Evolutionary conservation across 768 basidiomycete genomes (phyloP), one percentile per base, ranked within the genome.

Genomic region (Naganishia kalamii): DNA sequence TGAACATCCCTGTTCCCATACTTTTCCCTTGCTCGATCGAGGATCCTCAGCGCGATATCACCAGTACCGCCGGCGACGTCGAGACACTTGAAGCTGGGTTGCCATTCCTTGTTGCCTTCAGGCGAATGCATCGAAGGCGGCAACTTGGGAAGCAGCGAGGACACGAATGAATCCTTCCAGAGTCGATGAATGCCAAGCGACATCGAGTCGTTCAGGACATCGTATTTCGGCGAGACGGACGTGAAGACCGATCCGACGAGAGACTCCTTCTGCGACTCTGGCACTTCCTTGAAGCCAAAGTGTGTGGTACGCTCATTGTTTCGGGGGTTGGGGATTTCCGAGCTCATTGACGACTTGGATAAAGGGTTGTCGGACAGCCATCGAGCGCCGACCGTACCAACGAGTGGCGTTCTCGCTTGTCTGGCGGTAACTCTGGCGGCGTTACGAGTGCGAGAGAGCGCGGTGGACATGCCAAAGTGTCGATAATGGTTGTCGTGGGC

Each of bases 121-220:
- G 65, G 64, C 32, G 71, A 69, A 50, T 77, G 76, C 35, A 68
- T 63, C 2, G 75, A 75, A 3, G 76, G 70, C 1, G 76, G 73
- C n/a, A 77, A 60, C 41, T 90, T 90, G 3, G 90, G 92, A 69
- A 84, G 83, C 66, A 97, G 78, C 0, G 82, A 79, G 1, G 85
- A 83, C 29, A 97, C 86, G 74, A 90, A 89, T 19, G 86, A 82
- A 77, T 98, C 92, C 79, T 98, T 99, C 96, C 96, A 99, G 25
- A 99, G 81, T 61, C 96, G 84, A 75, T 98, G 96, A 11, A 98
- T 87, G 37, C 96, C 96, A 67, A 98, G 80, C 3, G 96, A 98
- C 78, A 92, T 89, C n/a, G 92, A 90, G 75, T 98, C 96, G 82
- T 99, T 99, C 94, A 99, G 96, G 44, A 97, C 78, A 79, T 98